Base-by-base conservation (phyloP, 495 filamentous ascomycete species). In the Cudoniella acicularis region DNA sequence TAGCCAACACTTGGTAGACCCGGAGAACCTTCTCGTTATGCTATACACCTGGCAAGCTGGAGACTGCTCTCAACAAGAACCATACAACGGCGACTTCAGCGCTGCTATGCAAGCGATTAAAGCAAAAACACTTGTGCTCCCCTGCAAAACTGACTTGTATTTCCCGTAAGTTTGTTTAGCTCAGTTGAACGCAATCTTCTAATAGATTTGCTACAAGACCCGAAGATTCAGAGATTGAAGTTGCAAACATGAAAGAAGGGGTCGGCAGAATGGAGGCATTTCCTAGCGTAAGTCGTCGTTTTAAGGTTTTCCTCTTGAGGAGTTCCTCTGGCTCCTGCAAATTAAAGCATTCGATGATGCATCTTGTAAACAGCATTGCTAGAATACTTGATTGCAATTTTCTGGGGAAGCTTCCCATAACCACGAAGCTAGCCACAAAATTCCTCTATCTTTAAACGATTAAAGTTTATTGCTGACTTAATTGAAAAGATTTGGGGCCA, bases 21-120 rank as follows among this genome's bases (percentile, higher is more conserved):
- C 85, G 0, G 86, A 85, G 60, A 87, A 87, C 57, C 71, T 89
- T 57, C 70, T 88, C 1, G 78, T 77, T 0, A 86, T 89, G 85
- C 67, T 84, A 3, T 79, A 85, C 53, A 89, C 87, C n/a, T 91
- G 87, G 87, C 87, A 91, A 69, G 76, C 79, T 54, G 87, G 78
- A 24, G 84, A 91, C 63, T 79, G 82, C 56, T 85, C 83, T 1
- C 64, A 77, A 25, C 84, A 88, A 64, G 79, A 80, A 49, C 80
- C 79, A 22, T 88, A 88, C 58, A 79, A 85, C 58, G 84, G 84
- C 16, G 73, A 86, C 62, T 85, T 89, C 59, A 77, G 80, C 53
- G 77, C 79, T 42, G 84, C 86, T 0, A 78, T 90, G 82, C 75
- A 76, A 46, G 82, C 77, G 25, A 89, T 89, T 64, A 85, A 85